phyloP scores from a whole-genome alignment of 345 rosid species.

The Draba incana region DNA sequence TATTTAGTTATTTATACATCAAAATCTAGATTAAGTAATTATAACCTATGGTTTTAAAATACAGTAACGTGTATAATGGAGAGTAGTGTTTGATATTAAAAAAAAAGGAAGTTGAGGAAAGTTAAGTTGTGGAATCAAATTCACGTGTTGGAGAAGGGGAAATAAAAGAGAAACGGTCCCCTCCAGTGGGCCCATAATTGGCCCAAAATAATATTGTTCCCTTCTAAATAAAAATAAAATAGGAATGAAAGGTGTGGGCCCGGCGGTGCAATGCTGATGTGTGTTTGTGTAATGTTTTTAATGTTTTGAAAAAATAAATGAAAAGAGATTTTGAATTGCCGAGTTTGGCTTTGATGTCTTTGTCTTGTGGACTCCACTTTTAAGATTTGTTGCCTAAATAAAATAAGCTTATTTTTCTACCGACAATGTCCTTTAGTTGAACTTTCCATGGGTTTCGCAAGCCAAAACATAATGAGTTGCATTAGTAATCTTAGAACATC shows the following conservation, averaged over 20 bases:
- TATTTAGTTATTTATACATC: neutral
- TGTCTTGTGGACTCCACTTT: conserved; percentile 37
- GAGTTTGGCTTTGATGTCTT: conserved; percentile 27
- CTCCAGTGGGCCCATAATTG: conserved; percentile 29
- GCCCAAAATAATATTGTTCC: conserved; percentile 25
- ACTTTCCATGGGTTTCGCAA: conserved; percentile 18
- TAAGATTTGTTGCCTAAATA: conserved; percentile 37
- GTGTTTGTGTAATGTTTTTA: conserved; percentile 30
- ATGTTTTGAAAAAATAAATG: conserved; percentile 1
- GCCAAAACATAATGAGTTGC: neutral
- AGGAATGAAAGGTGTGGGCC: conserved; percentile 6
- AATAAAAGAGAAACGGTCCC: conserved; percentile 40
- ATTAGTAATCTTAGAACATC: too few relatives aligned
- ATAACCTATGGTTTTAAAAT: conserved; percentile 11
- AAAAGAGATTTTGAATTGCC: conserved; percentile 12
- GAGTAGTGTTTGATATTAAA: conserved; percentile 17
- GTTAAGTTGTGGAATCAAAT: conserved; percentile 43
- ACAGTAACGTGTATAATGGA: conserved; percentile 11
- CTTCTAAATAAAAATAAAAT: neutral
- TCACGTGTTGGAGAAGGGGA: conserved; percentile 39
- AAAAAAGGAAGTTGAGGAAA: conserved; percentile 34
- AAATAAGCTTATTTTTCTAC: conserved; percentile 29
- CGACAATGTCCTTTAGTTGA: conserved; percentile 34
- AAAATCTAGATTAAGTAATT: neutral
- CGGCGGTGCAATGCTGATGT: conserved; percentile 41